These are phyloP conservation scores for Ceratobasidium sp. DNA, from an alignment of 1,284 basidiomycete species.

Conservation along the genomic window DNA sequence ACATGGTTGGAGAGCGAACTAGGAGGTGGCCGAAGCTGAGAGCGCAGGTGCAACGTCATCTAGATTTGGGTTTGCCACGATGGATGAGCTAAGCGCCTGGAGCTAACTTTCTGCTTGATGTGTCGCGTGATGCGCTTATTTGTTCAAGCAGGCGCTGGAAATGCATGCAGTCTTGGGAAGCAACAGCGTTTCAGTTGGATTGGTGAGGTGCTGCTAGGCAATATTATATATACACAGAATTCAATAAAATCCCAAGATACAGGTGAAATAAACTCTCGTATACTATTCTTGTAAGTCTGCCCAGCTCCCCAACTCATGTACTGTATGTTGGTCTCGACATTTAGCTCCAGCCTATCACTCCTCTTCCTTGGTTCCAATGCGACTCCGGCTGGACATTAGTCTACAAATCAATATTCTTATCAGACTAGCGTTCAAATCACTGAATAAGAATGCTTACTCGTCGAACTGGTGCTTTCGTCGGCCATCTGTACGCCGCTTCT, in stretches of 20 bases:
- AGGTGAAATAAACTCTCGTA: too few relatives aligned
- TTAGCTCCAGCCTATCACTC: neutral
- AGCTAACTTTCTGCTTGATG: neutral
- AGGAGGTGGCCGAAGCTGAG: constrained; percentile 21
- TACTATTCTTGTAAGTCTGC: neutral
- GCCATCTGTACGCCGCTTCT: constrained; percentile 84
- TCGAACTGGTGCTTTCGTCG: constrained; percentile 83
- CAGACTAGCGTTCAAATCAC: neutral
- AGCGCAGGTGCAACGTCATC: constrained; percentile 36
- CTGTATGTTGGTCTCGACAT: neutral
- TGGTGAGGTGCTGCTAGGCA: too few relatives aligned
- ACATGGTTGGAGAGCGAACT: constrained; percentile 17
- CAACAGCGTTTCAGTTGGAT: too few relatives aligned
- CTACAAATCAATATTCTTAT: neutral
- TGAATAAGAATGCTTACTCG: constrained; percentile 55
- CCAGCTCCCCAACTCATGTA: neutral
- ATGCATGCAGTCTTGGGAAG: too few relatives aligned
- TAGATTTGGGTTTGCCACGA: neutral
- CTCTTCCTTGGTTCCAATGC: constrained; percentile 24
- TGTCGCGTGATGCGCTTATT: too few relatives aligned
- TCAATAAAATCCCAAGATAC: too few relatives aligned
- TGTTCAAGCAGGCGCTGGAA: too few relatives aligned
- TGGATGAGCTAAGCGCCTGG: constrained; percentile 18
- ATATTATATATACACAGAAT: too few relatives aligned
- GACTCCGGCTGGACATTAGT: constrained; percentile 22